phyloP scores from a whole-genome alignment of 2,329 filamentous ascomycete genomes.

The Cucurbitaria berberidis region DNA sequence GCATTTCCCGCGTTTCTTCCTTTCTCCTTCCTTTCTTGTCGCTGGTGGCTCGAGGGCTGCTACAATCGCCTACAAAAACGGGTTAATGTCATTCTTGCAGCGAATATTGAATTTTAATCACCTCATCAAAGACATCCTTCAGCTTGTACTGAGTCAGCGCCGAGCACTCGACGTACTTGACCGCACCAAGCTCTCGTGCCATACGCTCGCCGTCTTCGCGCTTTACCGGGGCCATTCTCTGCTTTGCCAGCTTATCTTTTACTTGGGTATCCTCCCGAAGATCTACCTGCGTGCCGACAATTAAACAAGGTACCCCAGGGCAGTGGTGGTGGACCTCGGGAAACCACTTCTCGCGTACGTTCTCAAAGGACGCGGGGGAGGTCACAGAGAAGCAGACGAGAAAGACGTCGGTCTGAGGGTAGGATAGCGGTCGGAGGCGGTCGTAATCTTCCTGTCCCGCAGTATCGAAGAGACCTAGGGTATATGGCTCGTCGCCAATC shows the following conservation, averaged over 20 bases:
- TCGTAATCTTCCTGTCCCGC: conserved; percentile 99
- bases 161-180: conserved; percentile 99
- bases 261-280: conserved; percentile 87
- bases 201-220: conserved; percentile 94
- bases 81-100: conserved; percentile 12
- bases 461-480: conserved; percentile 95
- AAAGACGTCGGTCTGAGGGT: conserved; percentile 98
- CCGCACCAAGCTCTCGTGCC: conserved; percentile 95
- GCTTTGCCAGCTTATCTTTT: conserved; percentile 88
- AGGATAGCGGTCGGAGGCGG: conserved; percentile 91
- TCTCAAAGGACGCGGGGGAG: conserved; percentile 96
- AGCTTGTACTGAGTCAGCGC: conserved; percentile 97
- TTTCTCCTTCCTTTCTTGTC: conserved; percentile 67
- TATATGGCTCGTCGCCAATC: conserved; percentile 99
- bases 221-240: conserved; percentile 92
- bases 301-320: conserved; percentile 94
- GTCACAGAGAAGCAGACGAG: conserved; percentile 99
- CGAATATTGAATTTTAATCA: conserved; percentile 53
- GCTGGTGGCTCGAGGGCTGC: conserved; percentile 88
- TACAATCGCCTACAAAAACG: conserved; percentile 78
- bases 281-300: conserved; percentile 97
- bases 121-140: conserved; percentile 99
- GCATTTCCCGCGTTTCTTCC: conserved; percentile 47
- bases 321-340: conserved; percentile 99
- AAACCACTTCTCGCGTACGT: conserved; percentile 99